phyloP scores from a whole-genome alignment of 345 rosid genomes.

The Sisymbrium altissimum region DNA sequence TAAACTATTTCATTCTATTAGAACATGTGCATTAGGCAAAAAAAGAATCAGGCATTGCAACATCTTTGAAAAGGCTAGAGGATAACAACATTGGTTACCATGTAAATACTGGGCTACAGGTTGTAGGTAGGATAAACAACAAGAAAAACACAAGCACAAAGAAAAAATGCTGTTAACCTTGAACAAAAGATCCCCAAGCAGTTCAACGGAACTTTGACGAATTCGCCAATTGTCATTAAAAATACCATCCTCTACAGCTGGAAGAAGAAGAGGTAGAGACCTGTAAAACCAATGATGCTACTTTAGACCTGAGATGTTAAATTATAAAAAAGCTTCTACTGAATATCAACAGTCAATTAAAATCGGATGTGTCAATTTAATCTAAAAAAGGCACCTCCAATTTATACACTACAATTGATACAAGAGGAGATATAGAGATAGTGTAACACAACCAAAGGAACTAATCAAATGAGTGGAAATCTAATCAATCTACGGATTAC shows the following conservation, averaged over 20 bases:
- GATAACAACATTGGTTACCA: neutral
- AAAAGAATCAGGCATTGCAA: slow-evolving; percentile 9
- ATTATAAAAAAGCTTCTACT: neutral
- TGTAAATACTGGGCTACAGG: neutral
- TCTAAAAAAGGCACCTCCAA: neutral
- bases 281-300: slow-evolving; percentile 38
- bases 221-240: slow-evolving; percentile 98
- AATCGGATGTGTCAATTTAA: neutral
- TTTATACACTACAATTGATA: neutral
- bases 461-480: neutral
- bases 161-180: slow-evolving; percentile 47
- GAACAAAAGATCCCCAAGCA: slow-evolving; percentile 92
- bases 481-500: neutral
- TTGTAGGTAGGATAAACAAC: neutral
- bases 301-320: neutral
- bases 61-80: neutral
- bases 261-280: slow-evolving; percentile 95
- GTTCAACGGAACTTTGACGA: slow-evolving; percentile 97
- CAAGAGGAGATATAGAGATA: neutral
- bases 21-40: neutral
- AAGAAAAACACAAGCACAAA: neutral
- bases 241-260: slow-evolving; percentile 99
- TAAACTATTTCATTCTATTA: neutral
- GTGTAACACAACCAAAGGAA: neutral
- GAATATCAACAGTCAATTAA: neutral